Percentiles rank a stretch among this genome's conserved stretches.
Evolutionary conservation across 1,139 yeast species (phyloP).

Genomic region (Taiozyma sp.): DNA sequence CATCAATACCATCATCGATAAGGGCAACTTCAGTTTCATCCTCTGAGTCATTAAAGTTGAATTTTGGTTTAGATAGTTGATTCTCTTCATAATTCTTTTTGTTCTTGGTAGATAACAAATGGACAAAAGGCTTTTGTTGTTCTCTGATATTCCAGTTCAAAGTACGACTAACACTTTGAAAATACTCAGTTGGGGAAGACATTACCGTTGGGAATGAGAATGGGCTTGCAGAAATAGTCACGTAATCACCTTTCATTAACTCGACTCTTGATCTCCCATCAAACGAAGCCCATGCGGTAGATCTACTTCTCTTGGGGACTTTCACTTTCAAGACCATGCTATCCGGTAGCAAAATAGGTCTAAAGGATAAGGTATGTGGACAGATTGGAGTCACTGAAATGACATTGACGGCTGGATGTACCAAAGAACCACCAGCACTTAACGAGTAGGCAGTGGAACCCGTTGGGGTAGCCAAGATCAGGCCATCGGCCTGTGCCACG

Average conservation of each 20-base stretch:
- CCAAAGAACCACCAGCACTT: slow-evolving; percentile 87
- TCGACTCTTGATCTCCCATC: slow-evolving; percentile 82
- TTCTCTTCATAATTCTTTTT: slow-evolving; percentile 32
- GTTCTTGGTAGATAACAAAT: slow-evolving; percentile 44
- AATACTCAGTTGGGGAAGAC: slow-evolving; percentile 70
- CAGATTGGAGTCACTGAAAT: slow-evolving; percentile 89
- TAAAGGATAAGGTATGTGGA: slow-evolving; percentile 84
- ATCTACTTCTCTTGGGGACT: slow-evolving; percentile 62
- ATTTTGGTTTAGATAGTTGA: slow-evolving; percentile 20
- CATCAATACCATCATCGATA: slow-evolving; percentile 15
- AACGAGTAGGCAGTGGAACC: slow-evolving; percentile 90
- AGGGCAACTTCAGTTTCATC: slow-evolving; percentile 15
- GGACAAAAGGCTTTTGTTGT: slow-evolving; percentile 70
- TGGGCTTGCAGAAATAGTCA: slow-evolving; percentile 72
- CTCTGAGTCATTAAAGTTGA: slow-evolving; percentile 19
- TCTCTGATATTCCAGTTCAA: slow-evolving; percentile 86
- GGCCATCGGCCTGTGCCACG: slow-evolving; percentile 87
- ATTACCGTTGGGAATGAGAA: slow-evolving; percentile 86
- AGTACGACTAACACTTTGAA: slow-evolving; percentile 78
- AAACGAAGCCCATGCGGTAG: slow-evolving; percentile 87
- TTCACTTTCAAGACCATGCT: slow-evolving; percentile 75
- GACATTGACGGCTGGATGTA: slow-evolving; percentile 87
- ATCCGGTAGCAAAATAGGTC: slow-evolving; percentile 85
- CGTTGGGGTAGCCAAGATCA: slow-evolving; percentile 86
- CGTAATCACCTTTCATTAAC: slow-evolving; percentile 67